These are phyloP conservation scores for Vigna nakashimae DNA, from an alignment of 306 rosid species.

Conservation along the genomic window DNA sequence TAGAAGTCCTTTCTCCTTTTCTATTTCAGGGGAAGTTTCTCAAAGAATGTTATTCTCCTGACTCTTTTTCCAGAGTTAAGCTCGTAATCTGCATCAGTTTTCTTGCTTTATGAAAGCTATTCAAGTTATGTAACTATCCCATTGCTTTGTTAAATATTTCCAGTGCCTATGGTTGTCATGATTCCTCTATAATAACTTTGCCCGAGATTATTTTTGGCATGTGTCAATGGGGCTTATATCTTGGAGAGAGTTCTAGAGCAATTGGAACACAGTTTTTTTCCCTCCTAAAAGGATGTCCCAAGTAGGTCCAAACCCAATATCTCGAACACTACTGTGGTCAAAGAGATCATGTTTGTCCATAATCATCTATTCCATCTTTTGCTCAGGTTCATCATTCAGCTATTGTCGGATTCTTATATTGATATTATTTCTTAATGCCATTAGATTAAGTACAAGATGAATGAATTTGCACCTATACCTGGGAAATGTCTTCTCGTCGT, in stretches of 20 bases:
- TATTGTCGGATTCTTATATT: not conserved
- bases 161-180: not conserved
- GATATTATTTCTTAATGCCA: not conserved
- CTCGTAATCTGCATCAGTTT: not conserved
- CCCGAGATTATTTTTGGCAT: not conserved
- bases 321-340: not conserved
- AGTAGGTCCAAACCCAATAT: not conserved
- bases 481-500: not conserved
- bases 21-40: conserved; percentile 11
- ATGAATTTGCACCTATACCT: not conserved
- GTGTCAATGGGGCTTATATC: not conserved
- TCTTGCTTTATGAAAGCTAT: conserved; percentile 1
- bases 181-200: not conserved
- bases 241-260: conserved; percentile 8
- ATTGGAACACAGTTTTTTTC: conserved; percentile 5
- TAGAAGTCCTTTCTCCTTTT: conserved; percentile 8
- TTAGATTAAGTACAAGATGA: not conserved
- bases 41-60: not conserved
- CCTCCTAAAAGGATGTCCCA: not conserved
- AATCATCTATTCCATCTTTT: conserved; percentile 12
- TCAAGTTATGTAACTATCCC: conserved; percentile 19
- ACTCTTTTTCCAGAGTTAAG: conserved; percentile 8
- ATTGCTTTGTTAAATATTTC: conserved; percentile 11
- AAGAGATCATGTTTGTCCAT: not conserved
- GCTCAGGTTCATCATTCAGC: not conserved